phyloP scores from a whole-genome alignment of 2,329 filamentous ascomycete genomes.

The Teratosphaeria nubilosa region DNA sequence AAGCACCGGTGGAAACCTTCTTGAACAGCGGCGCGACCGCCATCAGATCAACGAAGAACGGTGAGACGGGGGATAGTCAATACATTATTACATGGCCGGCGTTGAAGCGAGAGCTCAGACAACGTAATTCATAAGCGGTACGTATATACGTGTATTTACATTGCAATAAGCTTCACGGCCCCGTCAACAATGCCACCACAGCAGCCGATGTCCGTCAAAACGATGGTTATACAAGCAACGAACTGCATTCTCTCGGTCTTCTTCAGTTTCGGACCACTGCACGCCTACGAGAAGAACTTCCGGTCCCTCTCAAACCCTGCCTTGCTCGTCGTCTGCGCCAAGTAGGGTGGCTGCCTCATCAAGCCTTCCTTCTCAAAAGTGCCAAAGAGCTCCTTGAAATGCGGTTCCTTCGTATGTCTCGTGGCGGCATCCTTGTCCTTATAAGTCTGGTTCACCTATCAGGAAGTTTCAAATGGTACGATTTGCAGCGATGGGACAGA shows the following conservation, averaged over 20 bases:
- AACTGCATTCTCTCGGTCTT: neutral
- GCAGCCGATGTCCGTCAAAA: neutral
- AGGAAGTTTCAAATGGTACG: neutral
- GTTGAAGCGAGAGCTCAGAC: too few species aligned
- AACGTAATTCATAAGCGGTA: too few species aligned
- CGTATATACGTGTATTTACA: too few species aligned
- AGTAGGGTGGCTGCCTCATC: slow-evolving; percentile 10
- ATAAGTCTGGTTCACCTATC: slow-evolving; percentile 5
- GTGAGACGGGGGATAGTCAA: too few species aligned
- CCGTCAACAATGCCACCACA: neutral
- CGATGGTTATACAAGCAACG: neutral
- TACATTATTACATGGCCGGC: too few species aligned
- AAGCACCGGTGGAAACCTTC: too few species aligned
- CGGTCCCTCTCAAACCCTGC: slow-evolving; percentile 14
- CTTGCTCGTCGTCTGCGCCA: slow-evolving; percentile 12
- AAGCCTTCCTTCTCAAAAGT: slow-evolving; percentile 11
- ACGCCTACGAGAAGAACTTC: slow-evolving; percentile 2
- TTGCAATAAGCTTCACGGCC: too few species aligned
- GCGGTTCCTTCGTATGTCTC: slow-evolving; percentile 9
- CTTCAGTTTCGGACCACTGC: neutral
- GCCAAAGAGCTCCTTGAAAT: slow-evolving; percentile 12
- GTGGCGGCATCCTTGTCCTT: slow-evolving; percentile 10
- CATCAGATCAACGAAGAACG: too few species aligned
- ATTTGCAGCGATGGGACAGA: neutral
- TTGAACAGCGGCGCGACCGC: too few species aligned